Conservation (phyloP, 1,284 basidiomycete species). For the Singerocomus inundabilis region DNA sequence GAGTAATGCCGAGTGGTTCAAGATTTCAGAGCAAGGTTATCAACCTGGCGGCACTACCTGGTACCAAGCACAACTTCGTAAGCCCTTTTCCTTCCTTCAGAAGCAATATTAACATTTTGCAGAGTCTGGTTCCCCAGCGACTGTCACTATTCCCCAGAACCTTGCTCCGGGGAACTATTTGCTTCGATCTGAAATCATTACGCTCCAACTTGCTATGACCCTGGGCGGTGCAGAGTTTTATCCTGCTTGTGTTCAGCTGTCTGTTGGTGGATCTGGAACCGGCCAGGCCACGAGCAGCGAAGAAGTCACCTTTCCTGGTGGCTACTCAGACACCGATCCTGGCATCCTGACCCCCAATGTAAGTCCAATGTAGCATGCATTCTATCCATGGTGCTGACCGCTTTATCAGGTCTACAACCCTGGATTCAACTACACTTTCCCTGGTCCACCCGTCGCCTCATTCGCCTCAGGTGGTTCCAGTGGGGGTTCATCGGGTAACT, state of each 20-base stretch:
- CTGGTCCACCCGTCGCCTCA: conserved; percentile 35
- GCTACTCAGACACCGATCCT: conserved; percentile 57
- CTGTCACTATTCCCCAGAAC: conserved; percentile 50
- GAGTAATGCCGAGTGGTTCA: conserved; percentile 37
- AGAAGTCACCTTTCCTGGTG: conserved; percentile 63
- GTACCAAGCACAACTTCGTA: conserved; percentile 42
- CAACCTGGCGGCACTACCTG: conserved; percentile 29
- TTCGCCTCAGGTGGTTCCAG: conserved; percentile 15
- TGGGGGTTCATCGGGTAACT: conserved; percentile 10
- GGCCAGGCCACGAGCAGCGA: conserved; percentile 43
- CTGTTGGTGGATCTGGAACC: conserved; percentile 50
- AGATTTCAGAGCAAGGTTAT: conserved; percentile 37
- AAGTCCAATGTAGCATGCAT: background rate
- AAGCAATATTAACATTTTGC: background rate
- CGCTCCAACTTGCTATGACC: conserved; percentile 55
- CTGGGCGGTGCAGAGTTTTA: conserved; percentile 71
- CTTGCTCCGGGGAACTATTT: conserved; percentile 66
- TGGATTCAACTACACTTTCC: conserved; percentile 35
- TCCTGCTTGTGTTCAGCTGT: conserved; percentile 61
- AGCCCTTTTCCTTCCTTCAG: background rate
- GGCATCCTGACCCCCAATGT: conserved; percentile 56
- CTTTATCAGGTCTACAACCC: conserved; percentile 36
- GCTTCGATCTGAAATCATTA: conserved; percentile 69
- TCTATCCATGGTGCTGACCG: background rate
- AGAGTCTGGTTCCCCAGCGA: conserved; percentile 41